These are phyloP conservation scores for Haplosporangium sp. DNA, from an alignment of 371 early-diverging fungal species.

Conservation along the genomic window DNA sequence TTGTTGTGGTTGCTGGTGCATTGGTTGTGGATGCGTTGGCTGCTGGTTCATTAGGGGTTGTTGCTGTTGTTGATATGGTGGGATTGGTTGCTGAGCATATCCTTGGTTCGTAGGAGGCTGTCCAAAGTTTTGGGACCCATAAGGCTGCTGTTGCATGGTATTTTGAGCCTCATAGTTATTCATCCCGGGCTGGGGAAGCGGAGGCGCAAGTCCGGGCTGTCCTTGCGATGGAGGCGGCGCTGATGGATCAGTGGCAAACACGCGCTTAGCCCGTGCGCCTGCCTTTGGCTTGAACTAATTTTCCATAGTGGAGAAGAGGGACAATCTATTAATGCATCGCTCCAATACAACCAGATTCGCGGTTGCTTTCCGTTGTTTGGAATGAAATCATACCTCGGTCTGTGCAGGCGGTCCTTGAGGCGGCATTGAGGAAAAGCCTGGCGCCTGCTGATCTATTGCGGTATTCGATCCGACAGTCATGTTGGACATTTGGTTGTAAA, in stretches of 20 bases:
- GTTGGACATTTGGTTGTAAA: conserved; percentile 46
- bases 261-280: conserved; percentile 50
- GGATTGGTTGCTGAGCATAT: conserved; percentile 20
- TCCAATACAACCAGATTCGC: not conserved
- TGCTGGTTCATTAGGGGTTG: conserved; percentile 21
- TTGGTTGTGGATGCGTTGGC: conserved; percentile 23
- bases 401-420: conserved; percentile 32
- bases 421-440: conserved; percentile 10
- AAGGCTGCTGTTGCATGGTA: conserved; percentile 28
- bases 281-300: conserved; percentile 49
- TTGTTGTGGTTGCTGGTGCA: conserved; percentile 38
- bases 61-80: conserved; percentile 31
- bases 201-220: conserved; percentile 21
- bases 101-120: conserved; percentile 24
- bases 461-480: conserved; percentile 33
- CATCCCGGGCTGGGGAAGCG: conserved; percentile 28
- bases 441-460: conserved; percentile 17
- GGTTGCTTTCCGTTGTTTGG: not conserved
- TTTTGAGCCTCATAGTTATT: conserved; percentile 21
- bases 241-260: conserved; percentile 37
- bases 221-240: conserved; percentile 21
- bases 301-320: too few relatives aligned
- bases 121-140: conserved; percentile 27
- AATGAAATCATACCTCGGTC: conserved; percentile 25
- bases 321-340: too few relatives aligned